phyloP scores from a whole-genome alignment of 495 filamentous ascomycete species.

The Gamarada debralockiae region DNA sequence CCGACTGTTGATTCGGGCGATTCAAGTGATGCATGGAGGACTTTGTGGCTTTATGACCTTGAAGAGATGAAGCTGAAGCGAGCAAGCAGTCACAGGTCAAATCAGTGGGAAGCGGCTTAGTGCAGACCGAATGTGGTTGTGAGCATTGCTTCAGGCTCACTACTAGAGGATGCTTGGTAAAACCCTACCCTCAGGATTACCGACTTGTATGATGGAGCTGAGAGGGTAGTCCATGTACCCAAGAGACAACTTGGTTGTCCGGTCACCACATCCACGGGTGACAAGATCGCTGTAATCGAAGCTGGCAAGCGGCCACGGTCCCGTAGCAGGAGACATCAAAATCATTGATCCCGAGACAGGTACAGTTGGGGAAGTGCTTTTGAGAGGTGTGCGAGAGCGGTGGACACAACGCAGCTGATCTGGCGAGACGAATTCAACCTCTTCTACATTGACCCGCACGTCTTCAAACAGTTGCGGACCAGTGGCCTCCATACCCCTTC shows the following conservation, averaged over 20 bases:
- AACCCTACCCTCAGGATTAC: not conserved
- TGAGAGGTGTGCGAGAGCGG: too few species aligned
- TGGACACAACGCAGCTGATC: not conserved
- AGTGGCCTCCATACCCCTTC: too few species aligned
- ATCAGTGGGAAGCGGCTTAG: slow-evolving; percentile 2
- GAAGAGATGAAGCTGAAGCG: not conserved
- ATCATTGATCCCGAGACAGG: not conserved
- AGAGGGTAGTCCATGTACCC: too few species aligned
- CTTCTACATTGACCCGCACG: not conserved
- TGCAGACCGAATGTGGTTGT: not conserved
- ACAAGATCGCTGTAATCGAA: not conserved
- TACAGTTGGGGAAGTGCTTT: not conserved
- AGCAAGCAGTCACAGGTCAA: not conserved
- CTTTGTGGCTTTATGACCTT: not conserved
- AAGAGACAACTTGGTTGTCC: not conserved
- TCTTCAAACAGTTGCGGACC: not conserved
- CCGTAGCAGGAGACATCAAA: not conserved
- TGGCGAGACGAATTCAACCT: slow-evolving; percentile 1
- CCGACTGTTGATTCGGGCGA: too few species aligned
- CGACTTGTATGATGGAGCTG: too few species aligned
- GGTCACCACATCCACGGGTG: not conserved
- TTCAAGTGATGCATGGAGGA: not conserved
- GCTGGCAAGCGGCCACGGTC: not conserved
- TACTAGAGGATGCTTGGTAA: slow-evolving; percentile 2
- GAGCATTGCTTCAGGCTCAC: not conserved